A percentile compares a stretch with the other conserved stretches of the same genome.
Conservation (phyloP, 306 rosid genomes). For the Hylodesmum podocarpum region DNA sequence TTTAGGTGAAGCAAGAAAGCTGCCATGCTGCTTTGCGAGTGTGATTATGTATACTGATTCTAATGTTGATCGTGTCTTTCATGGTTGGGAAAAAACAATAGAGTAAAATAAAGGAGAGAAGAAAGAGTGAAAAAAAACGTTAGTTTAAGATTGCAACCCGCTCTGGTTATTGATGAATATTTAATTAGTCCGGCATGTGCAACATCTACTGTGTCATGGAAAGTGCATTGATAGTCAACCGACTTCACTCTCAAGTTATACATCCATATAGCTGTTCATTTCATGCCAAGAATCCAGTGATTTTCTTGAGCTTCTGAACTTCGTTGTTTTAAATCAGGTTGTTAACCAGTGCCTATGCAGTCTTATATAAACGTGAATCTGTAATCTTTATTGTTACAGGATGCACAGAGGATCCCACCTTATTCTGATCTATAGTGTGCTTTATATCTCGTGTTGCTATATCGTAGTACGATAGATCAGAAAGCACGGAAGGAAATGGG, state of each 20-base stretch:
- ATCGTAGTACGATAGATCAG: conserved; percentile 14
- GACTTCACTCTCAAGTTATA: neutral
- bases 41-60: too few relatives aligned
- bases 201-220: neutral
- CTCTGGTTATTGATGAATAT: conserved; percentile 10
- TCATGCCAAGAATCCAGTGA: conserved; percentile 3
- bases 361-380: conserved; percentile 17
- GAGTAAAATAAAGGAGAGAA: neutral
- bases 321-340: conserved; percentile 13
- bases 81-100: neutral
- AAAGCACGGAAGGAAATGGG: neutral
- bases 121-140: neutral
- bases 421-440: neutral
- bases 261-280: neutral
- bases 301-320: conserved; percentile 23
- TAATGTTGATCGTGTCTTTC: too few relatives aligned
- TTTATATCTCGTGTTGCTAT: neutral
- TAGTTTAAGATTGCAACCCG: neutral
- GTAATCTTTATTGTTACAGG: conserved; percentile 17
- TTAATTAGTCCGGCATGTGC: neutral
- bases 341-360: conserved; percentile 9
- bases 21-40: neutral
- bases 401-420: conserved; percentile 11
- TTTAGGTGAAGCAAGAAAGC: neutral
- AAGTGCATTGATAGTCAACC: neutral